Evolutionary conservation across 768 basidiomycete genomes (phyloP).

Genomic region (Cubamyces sp.): DNA sequence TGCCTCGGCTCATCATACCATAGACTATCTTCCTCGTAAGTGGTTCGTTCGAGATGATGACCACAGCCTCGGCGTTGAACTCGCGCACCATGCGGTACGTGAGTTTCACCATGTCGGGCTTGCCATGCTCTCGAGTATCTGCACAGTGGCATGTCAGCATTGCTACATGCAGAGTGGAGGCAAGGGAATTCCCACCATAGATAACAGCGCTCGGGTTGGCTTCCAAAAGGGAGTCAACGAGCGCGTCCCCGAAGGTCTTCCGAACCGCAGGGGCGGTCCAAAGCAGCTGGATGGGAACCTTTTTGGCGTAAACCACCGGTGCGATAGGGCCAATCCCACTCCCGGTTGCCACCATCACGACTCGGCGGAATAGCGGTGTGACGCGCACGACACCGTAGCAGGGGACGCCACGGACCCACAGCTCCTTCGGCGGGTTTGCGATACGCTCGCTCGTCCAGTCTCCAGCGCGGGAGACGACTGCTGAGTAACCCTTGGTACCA

Average conservation of each 20-base stretch:
- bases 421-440: slow-evolving; percentile 48
- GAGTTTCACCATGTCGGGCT: slow-evolving; percentile 39
- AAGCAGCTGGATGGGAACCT: slow-evolving; percentile 52
- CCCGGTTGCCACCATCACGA: slow-evolving; percentile 61
- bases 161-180: neutral
- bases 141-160: neutral
- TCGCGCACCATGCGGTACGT: slow-evolving; percentile 35
- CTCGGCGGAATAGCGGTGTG: slow-evolving; percentile 53
- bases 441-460: slow-evolving; percentile 61
- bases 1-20: slow-evolving; percentile 57
- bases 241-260: slow-evolving; percentile 59
- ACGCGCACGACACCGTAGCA: slow-evolving; percentile 56
- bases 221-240: slow-evolving; percentile 55
- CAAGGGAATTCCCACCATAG: slow-evolving; percentile 44
- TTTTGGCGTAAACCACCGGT: slow-evolving; percentile 51
- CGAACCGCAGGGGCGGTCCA: slow-evolving; percentile 63
- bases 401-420: slow-evolving; percentile 63
- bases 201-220: slow-evolving; percentile 55
- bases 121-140: slow-evolving; percentile 37
- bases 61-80: slow-evolving; percentile 49
- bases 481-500: slow-evolving; percentile 30
- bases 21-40: slow-evolving; percentile 53
- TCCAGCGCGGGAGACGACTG: slow-evolving; percentile 46
- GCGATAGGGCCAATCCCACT: slow-evolving; percentile 59
- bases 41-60: slow-evolving; percentile 58